These are phyloP conservation scores for Dryas drummondii DNA, from an alignment of 306 rosid species.

Conservation along the genomic window DNA sequence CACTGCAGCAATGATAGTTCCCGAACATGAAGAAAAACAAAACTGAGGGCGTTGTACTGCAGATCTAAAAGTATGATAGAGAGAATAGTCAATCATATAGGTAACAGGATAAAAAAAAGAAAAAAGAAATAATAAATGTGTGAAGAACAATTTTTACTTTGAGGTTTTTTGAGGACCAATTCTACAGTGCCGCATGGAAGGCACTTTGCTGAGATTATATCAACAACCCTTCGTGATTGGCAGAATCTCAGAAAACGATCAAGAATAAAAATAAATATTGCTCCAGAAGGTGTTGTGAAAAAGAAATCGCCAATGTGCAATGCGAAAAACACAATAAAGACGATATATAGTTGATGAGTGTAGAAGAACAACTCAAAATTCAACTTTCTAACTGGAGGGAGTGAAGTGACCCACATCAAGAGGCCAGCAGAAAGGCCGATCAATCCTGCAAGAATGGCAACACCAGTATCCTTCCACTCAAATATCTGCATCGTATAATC, in stretches of 20 bases:
- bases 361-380: conserved; percentile 63
- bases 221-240: conserved; percentile 55
- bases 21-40: conserved; percentile 57
- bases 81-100: conserved; percentile 21
- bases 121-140: conserved; percentile 9
- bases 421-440: conserved; percentile 46
- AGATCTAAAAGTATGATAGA: conserved; percentile 14
- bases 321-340: conserved; percentile 59
- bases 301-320: conserved; percentile 60
- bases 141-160: conserved; percentile 31
- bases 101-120: background rate
- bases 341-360: conserved; percentile 60
- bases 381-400: conserved; percentile 52
- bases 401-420: conserved; percentile 62
- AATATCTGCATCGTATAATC: conserved; percentile 38
- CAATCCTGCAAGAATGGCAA: conserved; percentile 62
- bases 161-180: conserved; percentile 56
- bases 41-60: conserved; percentile 62
- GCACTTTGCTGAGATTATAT: conserved; percentile 52
- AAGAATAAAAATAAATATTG: conserved; percentile 56
- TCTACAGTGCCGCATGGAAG: conserved; percentile 67
- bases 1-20: conserved; percentile 62
- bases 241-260: conserved; percentile 69
- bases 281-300: conserved; percentile 58
- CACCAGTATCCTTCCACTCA: conserved; percentile 50